A percentile compares a stretch with the other conserved stretches of the same genome.
Evolutionary conservation across 2,329 filamentous ascomycete species (phyloP).

Genomic region (Hypoxylon sp.): DNA sequence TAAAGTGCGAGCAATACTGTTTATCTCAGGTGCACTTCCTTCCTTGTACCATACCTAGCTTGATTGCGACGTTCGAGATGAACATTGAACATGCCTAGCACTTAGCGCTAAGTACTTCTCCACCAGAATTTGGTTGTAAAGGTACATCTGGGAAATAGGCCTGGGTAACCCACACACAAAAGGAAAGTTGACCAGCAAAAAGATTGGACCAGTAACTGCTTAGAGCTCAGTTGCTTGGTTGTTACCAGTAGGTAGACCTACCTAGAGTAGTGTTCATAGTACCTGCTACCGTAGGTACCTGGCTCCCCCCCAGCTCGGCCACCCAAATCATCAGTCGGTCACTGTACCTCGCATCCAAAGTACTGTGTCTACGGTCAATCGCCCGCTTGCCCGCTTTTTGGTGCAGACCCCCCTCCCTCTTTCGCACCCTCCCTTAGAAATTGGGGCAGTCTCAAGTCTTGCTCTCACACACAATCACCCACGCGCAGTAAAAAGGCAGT

Average conservation of each 20-base stretch:
- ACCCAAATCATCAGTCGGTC: constrained; percentile 18
- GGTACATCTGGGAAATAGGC: constrained; percentile 6
- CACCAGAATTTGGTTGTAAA: not conserved
- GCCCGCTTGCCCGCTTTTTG: constrained; percentile 43
- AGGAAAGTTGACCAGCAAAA: constrained; percentile 12
- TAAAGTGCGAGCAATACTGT: constrained; percentile 20
- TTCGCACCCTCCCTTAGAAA: constrained; percentile 39
- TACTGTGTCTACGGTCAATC: constrained; percentile 25
- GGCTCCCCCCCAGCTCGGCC: not conserved
- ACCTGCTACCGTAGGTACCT: too few species aligned
- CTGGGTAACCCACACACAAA: constrained; percentile 13
- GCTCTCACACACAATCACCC: constrained; percentile 64
- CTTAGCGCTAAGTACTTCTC: constrained; percentile 8
- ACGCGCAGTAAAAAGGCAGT: constrained; percentile 72
- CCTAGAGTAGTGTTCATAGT: not conserved
- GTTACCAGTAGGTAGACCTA: constrained; percentile 9
- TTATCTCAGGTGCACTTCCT: constrained; percentile 24
- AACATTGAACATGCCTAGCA: constrained; percentile 18
- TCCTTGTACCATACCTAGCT: constrained; percentile 33
- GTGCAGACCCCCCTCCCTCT: constrained; percentile 41
- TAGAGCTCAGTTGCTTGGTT: too few species aligned
- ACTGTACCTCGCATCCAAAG: too few species aligned
- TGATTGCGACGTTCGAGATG: constrained; percentile 30
- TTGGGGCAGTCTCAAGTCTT: constrained; percentile 37
- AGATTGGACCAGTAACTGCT: too few species aligned